Evolutionary conservation across 257 asterid genomes (phyloP), one percentile per base, ranked within the genome.

Genomic region (Asclepias syriaca): DNA sequence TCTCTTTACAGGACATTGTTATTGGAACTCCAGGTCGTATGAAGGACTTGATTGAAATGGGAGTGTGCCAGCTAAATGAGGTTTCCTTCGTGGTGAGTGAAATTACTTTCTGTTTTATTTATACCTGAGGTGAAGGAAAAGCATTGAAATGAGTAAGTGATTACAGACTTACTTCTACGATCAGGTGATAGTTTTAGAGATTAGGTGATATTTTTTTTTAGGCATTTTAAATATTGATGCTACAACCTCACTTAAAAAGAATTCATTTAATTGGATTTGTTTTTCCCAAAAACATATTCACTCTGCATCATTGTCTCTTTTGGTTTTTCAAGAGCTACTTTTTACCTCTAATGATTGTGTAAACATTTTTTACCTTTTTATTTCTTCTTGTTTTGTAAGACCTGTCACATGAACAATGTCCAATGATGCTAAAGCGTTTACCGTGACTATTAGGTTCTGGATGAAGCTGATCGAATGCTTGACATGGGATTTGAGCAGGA

Each of bases 381-480:
- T 56, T 7, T 56, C 61, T 56, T 21, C 4, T 19, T 13, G 21
- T 7, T 55, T 18, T 18, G 45, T 39, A 68, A 48, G 8, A 21
- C 29, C 3, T 71, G 54, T 21, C 11, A 24, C 39, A 58, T 24
- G 5, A 45, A 40, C 7, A 64, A 64, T 4, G 19, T 14, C 1
- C 7, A 29, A 14, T 32, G 65, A 67, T 65, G 66, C 48, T 65
- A 56, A 65, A 66, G 6, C n/a, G 4, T 55, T 53, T 48, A 22
- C 50, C 55, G 59, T 65, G 60, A 40, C 24, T 70, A 24, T 54
- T 79, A 95, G 99, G 98, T 95, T 45, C 85, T 95, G 53, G 99
- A 95, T 73, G 99, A 95, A 85, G 99, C 99, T 86, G 99, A 95
- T 82, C 92, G 99, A 46, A 95, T 95, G 99, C 99, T 95, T 74